Percentiles rank a stretch among this genome's conserved stretches.
Conservation (phyloP, 192 early-diverging fungal genomes). For the Mortierella claussenii region DNA sequence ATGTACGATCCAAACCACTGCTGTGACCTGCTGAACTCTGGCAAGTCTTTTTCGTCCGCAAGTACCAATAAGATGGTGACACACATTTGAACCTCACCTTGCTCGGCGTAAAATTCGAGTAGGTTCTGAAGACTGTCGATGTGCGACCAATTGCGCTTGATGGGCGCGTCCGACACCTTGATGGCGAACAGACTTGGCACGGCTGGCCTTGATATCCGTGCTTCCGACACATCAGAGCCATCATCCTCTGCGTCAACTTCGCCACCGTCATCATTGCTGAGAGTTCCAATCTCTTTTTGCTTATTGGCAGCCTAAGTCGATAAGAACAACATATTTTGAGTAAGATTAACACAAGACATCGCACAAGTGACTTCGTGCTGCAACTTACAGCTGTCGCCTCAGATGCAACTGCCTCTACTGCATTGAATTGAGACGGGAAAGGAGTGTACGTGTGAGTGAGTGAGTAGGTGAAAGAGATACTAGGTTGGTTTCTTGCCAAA, state of each 20-base stretch:
- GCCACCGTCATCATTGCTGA: too few relatives aligned
- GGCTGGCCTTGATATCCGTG: background rate
- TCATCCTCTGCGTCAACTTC: conserved; percentile 8
- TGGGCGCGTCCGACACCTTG: conserved; percentile 46
- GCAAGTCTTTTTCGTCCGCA: conserved; percentile 49
- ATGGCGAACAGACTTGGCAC: conserved; percentile 48
- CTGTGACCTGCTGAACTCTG: conserved; percentile 56
- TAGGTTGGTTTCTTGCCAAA: too few relatives aligned
- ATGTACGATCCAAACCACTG: conserved; percentile 79
- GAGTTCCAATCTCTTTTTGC: too few relatives aligned
- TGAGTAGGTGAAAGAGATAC: too few relatives aligned
- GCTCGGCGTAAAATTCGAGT: conserved; percentile 78
- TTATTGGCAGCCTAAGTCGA: conserved; percentile 6
- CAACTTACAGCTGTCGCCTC: too few relatives aligned
- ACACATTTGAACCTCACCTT: conserved; percentile 87
- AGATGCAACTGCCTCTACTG: too few relatives aligned
- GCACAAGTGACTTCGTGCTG: too few relatives aligned
- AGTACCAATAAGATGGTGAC: conserved; percentile 74
- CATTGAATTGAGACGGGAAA: too few relatives aligned
- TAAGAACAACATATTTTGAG: too few relatives aligned
- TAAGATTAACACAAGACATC: background rate
- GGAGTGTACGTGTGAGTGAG: too few relatives aligned
- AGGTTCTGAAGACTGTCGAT: conserved; percentile 63
- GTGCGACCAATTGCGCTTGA: conserved; percentile 56
- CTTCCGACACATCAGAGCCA: conserved; percentile 14